Base-by-base conservation (phyloP, 345 rosid genomes). In the Bruguiera sexangula region DNA sequence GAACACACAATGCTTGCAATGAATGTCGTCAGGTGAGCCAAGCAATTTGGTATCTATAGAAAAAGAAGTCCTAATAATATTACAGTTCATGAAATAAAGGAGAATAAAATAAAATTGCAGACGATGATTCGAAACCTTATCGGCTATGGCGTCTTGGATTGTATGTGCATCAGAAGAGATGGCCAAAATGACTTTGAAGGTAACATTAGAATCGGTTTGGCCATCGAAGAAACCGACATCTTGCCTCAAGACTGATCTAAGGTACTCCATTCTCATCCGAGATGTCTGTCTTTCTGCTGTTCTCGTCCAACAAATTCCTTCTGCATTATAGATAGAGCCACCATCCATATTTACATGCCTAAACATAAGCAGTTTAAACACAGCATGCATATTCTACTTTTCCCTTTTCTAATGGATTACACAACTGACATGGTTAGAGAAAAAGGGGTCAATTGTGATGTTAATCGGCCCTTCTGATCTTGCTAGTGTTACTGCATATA, bases 241-340 rank as follows among this genome's bases (percentile, higher is more conserved):
- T 76, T 82, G 85, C 65, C 79, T 76, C 11, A 83, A 72, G 51
- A 86, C 80, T 26, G 86, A 76, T 71, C 72, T 76, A 21, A 82
- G 69, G 79, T 83, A 83, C 66, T 83, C 82, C 51, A 70, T 48
- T 74, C 87, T 79, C 75, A 83, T 80, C 5, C 82, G 68, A 60
- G 84, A 80, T 62, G 87, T 54, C 71, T 85, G 85, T 72, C 89
- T 78, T 70, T 82, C 89, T 16, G 85, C 83, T 19, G 83, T 83
- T 77, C 87, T 77, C 18, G 84, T 78, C 89, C 89, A 86, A 65
- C 87, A 86, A 4, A 83, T 51, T 57, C 89, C 86, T 71, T 83
- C 87, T 81, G 80, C 60, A 21, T 21, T 55, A 55, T 55, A 9
- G 1, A 5, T 7, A 3, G 59, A n/a, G 59, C 59, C 59, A 21